A percentile compares a stretch with the other conserved stretches of the same genome.
These are phyloP conservation scores for Monilinia aucupariae DNA, from an alignment of 2,329 filamentous ascomycete genomes.

Conservation along the genomic window DNA sequence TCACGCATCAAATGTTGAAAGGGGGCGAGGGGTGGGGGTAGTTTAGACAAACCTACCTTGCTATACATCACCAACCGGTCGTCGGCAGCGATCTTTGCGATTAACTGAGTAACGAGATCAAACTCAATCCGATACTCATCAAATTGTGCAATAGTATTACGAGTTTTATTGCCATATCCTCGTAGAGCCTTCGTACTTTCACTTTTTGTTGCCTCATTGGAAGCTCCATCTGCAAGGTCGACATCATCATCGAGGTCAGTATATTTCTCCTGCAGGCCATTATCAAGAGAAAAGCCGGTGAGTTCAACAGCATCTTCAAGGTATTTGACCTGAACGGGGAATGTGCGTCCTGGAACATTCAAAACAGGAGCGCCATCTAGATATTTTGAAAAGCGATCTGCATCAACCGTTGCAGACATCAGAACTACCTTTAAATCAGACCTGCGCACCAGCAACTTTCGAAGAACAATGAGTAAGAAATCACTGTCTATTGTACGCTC, in stretches of 20 bases:
- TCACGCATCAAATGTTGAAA: not conserved
- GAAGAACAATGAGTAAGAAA: slow-evolving; percentile 87
- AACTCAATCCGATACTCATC: slow-evolving; percentile 93
- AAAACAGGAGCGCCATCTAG: slow-evolving; percentile 79
- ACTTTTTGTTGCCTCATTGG: slow-evolving; percentile 40
- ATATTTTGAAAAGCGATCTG: slow-evolving; percentile 84
- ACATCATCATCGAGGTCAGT: slow-evolving; percentile 60
- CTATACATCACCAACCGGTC: slow-evolving; percentile 65
- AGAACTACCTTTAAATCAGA: slow-evolving; percentile 86
- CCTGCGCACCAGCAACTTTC: slow-evolving; percentile 67
- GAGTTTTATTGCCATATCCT: slow-evolving; percentile 70
- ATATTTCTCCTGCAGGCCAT: slow-evolving; percentile 43
- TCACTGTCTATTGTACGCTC: slow-evolving; percentile 96
- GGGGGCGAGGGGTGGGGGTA: no score
- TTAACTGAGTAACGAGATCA: slow-evolving; percentile 73
- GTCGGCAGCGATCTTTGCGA: slow-evolving; percentile 68
- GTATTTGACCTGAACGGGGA: slow-evolving; percentile 81
- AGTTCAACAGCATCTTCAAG: slow-evolving; percentile 89
- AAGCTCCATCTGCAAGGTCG: slow-evolving; percentile 44
- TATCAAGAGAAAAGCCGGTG: slow-evolving; percentile 64
- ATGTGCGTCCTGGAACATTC: slow-evolving; percentile 87
- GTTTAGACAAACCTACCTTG: slow-evolving; percentile 37
- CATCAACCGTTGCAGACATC: slow-evolving; percentile 97
- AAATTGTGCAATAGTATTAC: slow-evolving; percentile 66
- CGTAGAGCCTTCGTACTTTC: slow-evolving; percentile 61